Base-by-base conservation (phyloP, 768 basidiomycete species). In the Mrakia hoshinonis region DNA sequence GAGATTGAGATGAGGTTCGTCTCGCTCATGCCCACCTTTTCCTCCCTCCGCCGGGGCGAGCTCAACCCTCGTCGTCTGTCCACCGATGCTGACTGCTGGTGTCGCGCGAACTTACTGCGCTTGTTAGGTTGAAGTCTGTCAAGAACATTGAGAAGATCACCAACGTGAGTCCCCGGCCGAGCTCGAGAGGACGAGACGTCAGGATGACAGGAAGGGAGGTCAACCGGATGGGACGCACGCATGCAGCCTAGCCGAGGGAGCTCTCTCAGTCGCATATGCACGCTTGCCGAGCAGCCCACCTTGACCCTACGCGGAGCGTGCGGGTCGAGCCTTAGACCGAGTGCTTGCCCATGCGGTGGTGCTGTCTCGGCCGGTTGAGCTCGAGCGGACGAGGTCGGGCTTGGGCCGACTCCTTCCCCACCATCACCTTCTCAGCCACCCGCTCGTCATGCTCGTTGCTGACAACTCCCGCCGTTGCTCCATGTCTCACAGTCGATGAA, bases 121-220 rank as follows among this genome's bases (percentile, higher is more conserved):
- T 26, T 4, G 38, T 43, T 70, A 95, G 81, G 71, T 75, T 80
- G 75, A 80, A 82, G 87, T 96, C 92, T 60, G 95, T 97, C 78
- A 85, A 85, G 81, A 96, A 96, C 84, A 95, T 95, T 80, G 92
- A 96, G 86, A 98, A 98, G 90, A 97, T 99, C 84, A 97, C 95
- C 73, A 95, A 96, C 85, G 94, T 92, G 74, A 74, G 85, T 78
- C 39, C 1, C 67, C 29, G 18, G 22, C 3, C 29, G n/a, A 26
- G 62, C 70, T 52, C 70, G 74, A 10, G 29, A 52, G 51, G 26
- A 26, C 12, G n/a, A 22, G 36, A 34, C 31, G 61, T 49, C n/a
- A 60, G n/a, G 34, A 13, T 6, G 29, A 31, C 55, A 12, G 61
- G 26, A 48, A 34, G 36, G 58, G 47, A 24, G 39, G 43, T 6